These are phyloP conservation scores for Phytophthora citricola DNA, from an alignment of 352 stramenopile species.

Conservation along the genomic window DNA sequence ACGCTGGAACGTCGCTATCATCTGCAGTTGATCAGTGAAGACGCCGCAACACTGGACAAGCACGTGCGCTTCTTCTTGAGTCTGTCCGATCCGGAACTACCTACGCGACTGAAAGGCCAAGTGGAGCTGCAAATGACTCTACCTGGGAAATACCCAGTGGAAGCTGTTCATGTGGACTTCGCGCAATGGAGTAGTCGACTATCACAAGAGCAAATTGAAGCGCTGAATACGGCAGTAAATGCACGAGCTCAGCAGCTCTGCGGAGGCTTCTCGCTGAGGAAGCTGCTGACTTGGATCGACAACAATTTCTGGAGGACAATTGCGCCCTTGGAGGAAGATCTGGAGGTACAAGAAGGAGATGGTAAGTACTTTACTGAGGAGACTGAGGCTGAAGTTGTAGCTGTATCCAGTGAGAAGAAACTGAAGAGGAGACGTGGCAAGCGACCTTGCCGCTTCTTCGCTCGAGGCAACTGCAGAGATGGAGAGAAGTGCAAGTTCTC, in stretches of 20 bases:
- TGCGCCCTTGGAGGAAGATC: conserved; percentile 23
- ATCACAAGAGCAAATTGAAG: conserved; percentile 38
- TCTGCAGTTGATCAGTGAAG: conserved; percentile 32
- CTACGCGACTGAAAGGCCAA: conserved; percentile 58
- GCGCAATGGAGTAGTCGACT: conserved; percentile 57
- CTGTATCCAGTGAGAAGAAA: conserved; percentile 22
- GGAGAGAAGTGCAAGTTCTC: conserved; percentile 60
- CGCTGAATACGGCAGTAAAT: conserved; percentile 46
- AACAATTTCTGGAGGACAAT: conserved; percentile 74
- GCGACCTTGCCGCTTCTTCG: conserved; percentile 57
- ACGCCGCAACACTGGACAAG: conserved; percentile 22
- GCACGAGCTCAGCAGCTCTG: conserved; percentile 45
- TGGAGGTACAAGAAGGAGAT: conserved; percentile 2
- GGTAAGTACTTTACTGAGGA: background rate
- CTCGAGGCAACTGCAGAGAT: conserved; percentile 61
- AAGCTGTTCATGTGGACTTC: conserved; percentile 60
- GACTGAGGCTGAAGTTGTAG: background rate
- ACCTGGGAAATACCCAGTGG: conserved; percentile 56
- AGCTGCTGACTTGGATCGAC: conserved; percentile 85
- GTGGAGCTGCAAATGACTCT: conserved; percentile 63
- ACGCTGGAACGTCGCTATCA: conserved; percentile 74
- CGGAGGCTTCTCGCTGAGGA: conserved; percentile 65
- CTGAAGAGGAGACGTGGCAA: conserved; percentile 26
- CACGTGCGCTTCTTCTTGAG: conserved; percentile 55
- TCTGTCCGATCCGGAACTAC: conserved; percentile 71